Evolutionary conservation across 345 rosid species (phyloP).

Genomic region (Aethionema arabicum): DNA sequence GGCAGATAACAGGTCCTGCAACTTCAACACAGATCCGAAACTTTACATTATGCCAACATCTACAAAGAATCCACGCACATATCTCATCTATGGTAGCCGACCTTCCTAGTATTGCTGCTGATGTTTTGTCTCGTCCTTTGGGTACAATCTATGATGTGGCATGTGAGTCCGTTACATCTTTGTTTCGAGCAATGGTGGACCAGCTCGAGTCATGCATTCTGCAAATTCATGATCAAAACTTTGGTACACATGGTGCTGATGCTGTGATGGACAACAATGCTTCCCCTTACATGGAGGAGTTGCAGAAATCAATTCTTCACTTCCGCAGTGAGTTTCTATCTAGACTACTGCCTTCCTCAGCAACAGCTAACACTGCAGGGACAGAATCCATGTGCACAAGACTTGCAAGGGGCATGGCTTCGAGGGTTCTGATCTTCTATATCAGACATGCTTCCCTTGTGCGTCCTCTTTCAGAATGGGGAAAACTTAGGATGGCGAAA

Average conservation of each 20-base stretch:
- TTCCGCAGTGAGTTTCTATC: conserved; percentile 86
- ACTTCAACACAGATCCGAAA: conserved; percentile 84
- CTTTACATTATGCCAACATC: conserved; percentile 84
- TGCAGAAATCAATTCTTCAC: conserved; percentile 85
- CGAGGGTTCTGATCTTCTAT: conserved; percentile 83
- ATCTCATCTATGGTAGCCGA: conserved; percentile 62
- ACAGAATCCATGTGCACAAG: conserved; percentile 90
- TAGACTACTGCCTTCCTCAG: conserved; percentile 72
- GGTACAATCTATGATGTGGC: conserved; percentile 81
- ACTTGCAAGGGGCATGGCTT: conserved; percentile 82
- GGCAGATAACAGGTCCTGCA: conserved; percentile 81
- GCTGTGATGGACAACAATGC: conserved; percentile 82
- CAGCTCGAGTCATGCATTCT: conserved; percentile 85
- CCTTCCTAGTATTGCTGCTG: conserved; percentile 78
- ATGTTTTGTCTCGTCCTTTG: conserved; percentile 74
- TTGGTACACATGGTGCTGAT: conserved; percentile 67
- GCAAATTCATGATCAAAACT: conserved; percentile 92
- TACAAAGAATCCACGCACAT: conserved; percentile 84
- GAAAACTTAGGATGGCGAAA: conserved; percentile 92
- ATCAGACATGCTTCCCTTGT: conserved; percentile 90
- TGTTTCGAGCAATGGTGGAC: conserved; percentile 92
- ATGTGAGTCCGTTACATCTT: conserved; percentile 78
- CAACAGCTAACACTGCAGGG: conserved; percentile 52
- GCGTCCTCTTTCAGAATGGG: conserved; percentile 96
- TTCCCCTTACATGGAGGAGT: conserved; percentile 96